Evolutionary conservation across 2,329 filamentous ascomycete species (phyloP), one percentile per base, ranked within the genome.

Genomic region (Fusarium sp.): DNA sequence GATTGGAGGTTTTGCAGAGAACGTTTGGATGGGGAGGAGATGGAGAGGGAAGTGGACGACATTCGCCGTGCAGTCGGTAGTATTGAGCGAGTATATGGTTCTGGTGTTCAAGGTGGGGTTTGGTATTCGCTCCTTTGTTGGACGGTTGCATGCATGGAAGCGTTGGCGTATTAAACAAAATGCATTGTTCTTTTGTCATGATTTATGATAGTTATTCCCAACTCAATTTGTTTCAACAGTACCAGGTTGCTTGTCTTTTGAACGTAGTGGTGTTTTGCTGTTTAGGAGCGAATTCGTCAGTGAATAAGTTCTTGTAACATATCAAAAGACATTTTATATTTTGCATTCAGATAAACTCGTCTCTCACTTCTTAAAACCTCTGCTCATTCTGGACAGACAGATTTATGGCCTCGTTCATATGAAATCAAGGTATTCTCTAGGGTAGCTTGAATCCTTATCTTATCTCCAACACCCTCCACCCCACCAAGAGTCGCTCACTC

Each of bases 21-120:
- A 85, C 85, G 35, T 78, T 86, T 57, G 86, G 86, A 29, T 88
- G 86, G 86, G 85, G 86, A 20, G 65, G 52, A 1, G 70, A 72
- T 39, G 61, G 42, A 12, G 60, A 66, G 9, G 33, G 21, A 1
- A 60, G 53, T 33, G 44, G 55, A 11, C 53, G 52, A 20, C 50
- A 65, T 43, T 66, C 67, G 9, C 57, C 57, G 18, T 54, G 53
- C 33, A 56, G 59, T 31, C 39, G 43, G 26, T 48, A 53, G 41
- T 21, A 35, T 16, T 47, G 54, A 49, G n/a, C 13, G 12, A n/a
- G 15, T 24, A 5, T 12, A 29, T 29, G 11, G 18, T 23, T 12
- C 26, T 41, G 42, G 29, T 54, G 41, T 42, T 58, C 48, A 7
- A 28, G 7, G n/a, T 23, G 46, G 16, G 37, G 26, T 61, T 33